Evolutionary conservation across 176 grass and related monocot genomes (phyloP), one percentile per base, ranked within the genome.

Genomic region (Areca catechu): DNA sequence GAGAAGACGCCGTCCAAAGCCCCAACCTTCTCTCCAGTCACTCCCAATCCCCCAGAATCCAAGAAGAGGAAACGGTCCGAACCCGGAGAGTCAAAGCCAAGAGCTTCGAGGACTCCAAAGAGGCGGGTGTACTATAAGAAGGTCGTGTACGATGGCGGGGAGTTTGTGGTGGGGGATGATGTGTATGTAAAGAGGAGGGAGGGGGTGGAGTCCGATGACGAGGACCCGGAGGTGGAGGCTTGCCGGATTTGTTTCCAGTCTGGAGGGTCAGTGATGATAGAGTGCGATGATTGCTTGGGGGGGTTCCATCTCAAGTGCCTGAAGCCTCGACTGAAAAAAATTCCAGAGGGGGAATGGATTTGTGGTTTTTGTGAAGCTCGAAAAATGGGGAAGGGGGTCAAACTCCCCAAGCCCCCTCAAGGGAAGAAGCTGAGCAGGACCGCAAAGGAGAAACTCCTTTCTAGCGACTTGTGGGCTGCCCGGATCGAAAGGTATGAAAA

Each of bases 201-300:
- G 64, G 78, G 59, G 2, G 22, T 64, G 23, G 92, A 85, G 22
- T 97, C 80, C 7, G 92, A 88, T 29, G 62, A 67, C 3, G 92
- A 91, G 23, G 86, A 97, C 1, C 78, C 76, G 0, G 83, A 85
- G 50, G 64, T 51, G 43, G 92, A 97, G 69, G 81, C 66, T 37
- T 97, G 92, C 65, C 80, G 77, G 48, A 72, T 88, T 25, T 97
- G 86, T 72, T 97, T 91, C 65, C 75, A 75, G 48, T 10, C 74
- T 49, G 66, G 78, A 14, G 49, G 75, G 48, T 60, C 49, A 20
- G 72, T 91, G 34, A 88, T 97, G 86, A 80, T 97, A 53, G 92
- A 97, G 58, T 97, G 92, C 53, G 92, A 97, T 17, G 80, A 77
- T 6, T 97, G 92, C 71, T 84, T 97, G 2, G 92, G 92, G 0